Percentiles rank a stretch among this genome's conserved stretches.
These are phyloP conservation scores for Takashimella koratensis DNA, from an alignment of 1,284 basidiomycete species.

Conservation along the genomic window DNA sequence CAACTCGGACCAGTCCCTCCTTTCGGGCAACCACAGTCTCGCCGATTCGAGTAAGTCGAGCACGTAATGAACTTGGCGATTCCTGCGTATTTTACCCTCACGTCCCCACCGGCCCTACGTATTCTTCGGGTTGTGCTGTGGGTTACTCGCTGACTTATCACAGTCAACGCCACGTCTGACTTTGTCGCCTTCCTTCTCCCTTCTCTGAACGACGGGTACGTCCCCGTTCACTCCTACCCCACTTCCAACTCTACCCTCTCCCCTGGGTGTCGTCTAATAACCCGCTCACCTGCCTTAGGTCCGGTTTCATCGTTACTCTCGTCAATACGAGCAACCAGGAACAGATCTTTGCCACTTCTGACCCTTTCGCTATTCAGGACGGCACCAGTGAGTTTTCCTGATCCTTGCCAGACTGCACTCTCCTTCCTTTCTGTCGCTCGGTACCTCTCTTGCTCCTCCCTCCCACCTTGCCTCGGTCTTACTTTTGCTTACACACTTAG, in stretches of 20 bases:
- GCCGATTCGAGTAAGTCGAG: constrained; percentile 39
- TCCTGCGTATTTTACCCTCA: background rate
- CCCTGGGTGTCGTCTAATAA: too few species aligned
- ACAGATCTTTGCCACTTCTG: constrained; percentile 51
- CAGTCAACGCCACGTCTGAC: constrained; percentile 31
- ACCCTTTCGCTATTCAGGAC: constrained; percentile 48
- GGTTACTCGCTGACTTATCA: background rate
- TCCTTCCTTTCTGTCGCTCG: too few species aligned
- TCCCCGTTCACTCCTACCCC: background rate
- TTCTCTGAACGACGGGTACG: constrained; percentile 11
- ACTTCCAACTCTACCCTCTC: background rate
- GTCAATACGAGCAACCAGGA: constrained; percentile 51
- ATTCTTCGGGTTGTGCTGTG: background rate
- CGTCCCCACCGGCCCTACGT: background rate
- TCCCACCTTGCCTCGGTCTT: too few species aligned
- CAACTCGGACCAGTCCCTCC: constrained; percentile 28
- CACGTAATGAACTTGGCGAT: too few species aligned
- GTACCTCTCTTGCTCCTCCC: too few species aligned
- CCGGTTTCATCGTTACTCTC: constrained; percentile 52
- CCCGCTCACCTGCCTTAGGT: too few species aligned
- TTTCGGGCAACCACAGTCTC: constrained; percentile 33
- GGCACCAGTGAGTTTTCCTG: constrained; percentile 53
- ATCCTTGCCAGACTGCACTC: too few species aligned
- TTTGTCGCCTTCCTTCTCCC: constrained; percentile 32
- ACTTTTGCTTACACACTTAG: too few species aligned